Percentiles rank a stretch among this genome's conserved stretches.
Evolutionary conservation across 495 filamentous ascomycete species (phyloP).

Genomic region (Penicillium silybi): DNA sequence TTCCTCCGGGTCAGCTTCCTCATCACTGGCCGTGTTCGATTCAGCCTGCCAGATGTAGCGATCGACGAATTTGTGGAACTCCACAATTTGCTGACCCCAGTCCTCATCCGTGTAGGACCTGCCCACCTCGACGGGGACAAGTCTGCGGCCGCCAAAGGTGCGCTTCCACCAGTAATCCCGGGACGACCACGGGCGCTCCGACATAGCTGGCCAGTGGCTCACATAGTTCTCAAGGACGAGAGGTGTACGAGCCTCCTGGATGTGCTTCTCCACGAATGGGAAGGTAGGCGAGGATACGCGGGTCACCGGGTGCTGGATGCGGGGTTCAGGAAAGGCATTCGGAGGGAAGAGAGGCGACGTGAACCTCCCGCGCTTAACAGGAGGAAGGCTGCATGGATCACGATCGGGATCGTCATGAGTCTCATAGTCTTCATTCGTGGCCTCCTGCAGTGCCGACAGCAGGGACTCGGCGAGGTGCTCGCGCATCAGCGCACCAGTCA

Average conservation of each 20-base stretch:
- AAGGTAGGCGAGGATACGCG: conserved; percentile 45
- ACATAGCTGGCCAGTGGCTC: conserved; percentile 75
- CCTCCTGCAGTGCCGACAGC: conserved; percentile 27
- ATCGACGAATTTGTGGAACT: conserved; percentile 70
- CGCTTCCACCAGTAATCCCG: conserved; percentile 69
- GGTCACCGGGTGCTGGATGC: conserved; percentile 34
- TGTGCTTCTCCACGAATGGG: conserved; percentile 60
- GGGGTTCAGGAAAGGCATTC: conserved; percentile 25
- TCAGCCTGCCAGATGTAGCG: conserved; percentile 47
- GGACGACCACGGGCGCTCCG: conserved; percentile 62
- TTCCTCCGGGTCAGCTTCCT: conserved; percentile 10
- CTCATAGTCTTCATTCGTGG: conserved; percentile 8
- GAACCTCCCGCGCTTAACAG: conserved; percentile 33
- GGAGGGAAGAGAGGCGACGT: conserved; percentile 41
- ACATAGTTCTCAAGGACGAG: conserved; percentile 65
- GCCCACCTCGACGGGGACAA: conserved; percentile 89
- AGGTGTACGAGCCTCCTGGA: conserved; percentile 53
- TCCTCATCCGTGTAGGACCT: conserved; percentile 78
- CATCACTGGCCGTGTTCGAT: not conserved
- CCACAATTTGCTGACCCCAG: conserved; percentile 82
- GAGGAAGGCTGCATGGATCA: not conserved
- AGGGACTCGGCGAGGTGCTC: conserved; percentile 54
- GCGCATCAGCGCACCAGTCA: conserved; percentile 70
- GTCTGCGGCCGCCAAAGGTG: conserved; percentile 71
- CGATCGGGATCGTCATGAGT: not conserved